phyloP scores from a whole-genome alignment of 441 rosid genomes.

The Monsonia emarginata region DNA sequence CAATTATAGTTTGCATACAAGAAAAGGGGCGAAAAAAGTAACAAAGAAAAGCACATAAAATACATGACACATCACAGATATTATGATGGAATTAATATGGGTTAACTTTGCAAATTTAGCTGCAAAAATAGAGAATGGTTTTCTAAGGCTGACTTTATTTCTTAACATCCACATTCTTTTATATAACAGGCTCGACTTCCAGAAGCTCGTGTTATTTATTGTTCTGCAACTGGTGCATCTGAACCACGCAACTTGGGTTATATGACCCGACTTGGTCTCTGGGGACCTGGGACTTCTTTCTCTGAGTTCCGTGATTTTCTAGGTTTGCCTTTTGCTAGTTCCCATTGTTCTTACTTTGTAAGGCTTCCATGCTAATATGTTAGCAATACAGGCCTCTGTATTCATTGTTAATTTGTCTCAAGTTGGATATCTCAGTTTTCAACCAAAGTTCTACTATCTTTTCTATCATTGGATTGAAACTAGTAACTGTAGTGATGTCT shows the following conservation, averaged over 20 bases:
- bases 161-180: conserved; percentile 19
- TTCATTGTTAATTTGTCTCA: too few species aligned
- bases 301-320: conserved; percentile 63
- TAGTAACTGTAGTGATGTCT: too few species aligned
- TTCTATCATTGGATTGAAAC: not conserved
- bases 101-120: conserved; percentile 10
- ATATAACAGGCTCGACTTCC: conserved; percentile 81
- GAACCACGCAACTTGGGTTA: conserved; percentile 99
- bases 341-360: not conserved
- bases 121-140: conserved; percentile 15
- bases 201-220: conserved; percentile 89
- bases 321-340: conserved; percentile 44
- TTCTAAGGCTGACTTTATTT: conserved; percentile 20
- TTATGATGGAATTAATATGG: not conserved
- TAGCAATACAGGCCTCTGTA: too few species aligned
- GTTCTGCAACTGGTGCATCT: conserved; percentile 99
- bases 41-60: not conserved
- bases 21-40: not conserved
- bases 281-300: conserved; percentile 95
- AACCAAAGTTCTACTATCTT: not conserved
- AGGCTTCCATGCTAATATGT: too few species aligned
- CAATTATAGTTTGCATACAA: not conserved
- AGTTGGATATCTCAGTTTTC: too few species aligned
- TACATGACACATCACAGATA: not conserved
- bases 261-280: conserved; percentile 98